Evolutionary conservation across 768 basidiomycete genomes (phyloP), one percentile per base, ranked within the genome.

Genomic region (Podaxis sp.): DNA sequence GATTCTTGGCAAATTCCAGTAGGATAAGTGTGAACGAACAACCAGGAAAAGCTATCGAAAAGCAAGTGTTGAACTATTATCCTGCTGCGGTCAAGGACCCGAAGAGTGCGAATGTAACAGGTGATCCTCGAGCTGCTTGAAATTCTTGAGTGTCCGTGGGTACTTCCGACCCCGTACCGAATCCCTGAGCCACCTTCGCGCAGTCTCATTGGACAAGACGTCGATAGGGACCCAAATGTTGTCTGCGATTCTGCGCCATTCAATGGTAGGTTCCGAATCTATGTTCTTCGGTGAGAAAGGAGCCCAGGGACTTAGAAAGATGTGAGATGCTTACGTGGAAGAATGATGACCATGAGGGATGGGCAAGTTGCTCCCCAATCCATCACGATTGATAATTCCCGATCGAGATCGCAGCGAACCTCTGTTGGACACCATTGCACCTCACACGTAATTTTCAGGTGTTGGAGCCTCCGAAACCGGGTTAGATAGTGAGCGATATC

Each of bases 321-420:
- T 59, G n/a, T 38, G 51, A 38, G 52, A 46, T 3, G 68, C 76
- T 66, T 66, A 79, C 79, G 75, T 15, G 77, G 77, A 46, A 77
- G 70, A 0, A 71, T 69, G 42, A 77, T 77, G 40, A 78, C 73
- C 26, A 66, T 52, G 24, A 80, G 72, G 5, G 75, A 74, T 6
- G 72, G 69, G 54, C 79, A 80, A 3, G 68, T 74, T 15, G 63
- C 66, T 2, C 79, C 77, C 76, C 76, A 80, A n/a, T 69, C 65
- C 4, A 73, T 75, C 24, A 77, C 76, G 2, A 74, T 76, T 2
- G 66, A 61, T 62, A 76, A 76, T 39, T 78, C 77, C 7, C 70
- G 62, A 52, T 80, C 76, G 64, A 77, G 68, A 38, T 69, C 67
- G 40, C 70, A 72, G 7, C 68, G 48, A 28, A 74, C 52, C 28